Evolutionary conservation across 2,329 filamentous ascomycete genomes (phyloP), one percentile per base, ranked within the genome.

Genomic region (Sclerotinia nivalis): DNA sequence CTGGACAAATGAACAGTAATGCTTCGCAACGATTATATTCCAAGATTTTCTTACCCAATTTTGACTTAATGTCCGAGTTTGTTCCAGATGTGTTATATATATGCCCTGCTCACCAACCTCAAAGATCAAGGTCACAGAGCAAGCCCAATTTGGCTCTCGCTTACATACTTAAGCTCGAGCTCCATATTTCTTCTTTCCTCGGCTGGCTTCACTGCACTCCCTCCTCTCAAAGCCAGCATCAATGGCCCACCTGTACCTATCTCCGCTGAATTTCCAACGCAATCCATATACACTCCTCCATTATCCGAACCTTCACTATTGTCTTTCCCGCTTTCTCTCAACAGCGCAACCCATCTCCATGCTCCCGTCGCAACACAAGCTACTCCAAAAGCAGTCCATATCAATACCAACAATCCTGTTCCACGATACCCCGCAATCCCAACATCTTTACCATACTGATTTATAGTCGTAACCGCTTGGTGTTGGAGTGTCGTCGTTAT

Each of bases 301-400:
- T 52, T 18, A 40, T 52, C 34, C 18, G 34, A 8, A 43, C 9
- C 8, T 9, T 52, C 47, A 37, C 22, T 25, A 22, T n/a, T 15
- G 1, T 28, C 18, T 22, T 52, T 15, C 0, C 10, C 9, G 5
- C n/a, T 28, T 43, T 34, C 18, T 20, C n/a, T 54, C 15, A 52
- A 20, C 47, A n/a, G 40, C 34, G 1, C 22, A 28, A 5, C 45
- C 31, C 61, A 65, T 10, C 5, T 15, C 47, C 31, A 52, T 40
- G 47, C n/a, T 20, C n/a, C 47, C 1, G 47, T 28, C 2, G 61
- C 31, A 40, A 65, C 34, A 40, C n/a, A 52, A 65, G 61, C n/a
- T 22, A 52, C 47, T 43, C 31, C 61, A 65, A 65, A 65, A 8
- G 47, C 25, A 28, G 34, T 52, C 61, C 61, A 65, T 40, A 52